Evolutionary conservation across 768 basidiomycete species (phyloP), one percentile per base, ranked within the genome.

Genomic region (Calocybe cyanea): DNA sequence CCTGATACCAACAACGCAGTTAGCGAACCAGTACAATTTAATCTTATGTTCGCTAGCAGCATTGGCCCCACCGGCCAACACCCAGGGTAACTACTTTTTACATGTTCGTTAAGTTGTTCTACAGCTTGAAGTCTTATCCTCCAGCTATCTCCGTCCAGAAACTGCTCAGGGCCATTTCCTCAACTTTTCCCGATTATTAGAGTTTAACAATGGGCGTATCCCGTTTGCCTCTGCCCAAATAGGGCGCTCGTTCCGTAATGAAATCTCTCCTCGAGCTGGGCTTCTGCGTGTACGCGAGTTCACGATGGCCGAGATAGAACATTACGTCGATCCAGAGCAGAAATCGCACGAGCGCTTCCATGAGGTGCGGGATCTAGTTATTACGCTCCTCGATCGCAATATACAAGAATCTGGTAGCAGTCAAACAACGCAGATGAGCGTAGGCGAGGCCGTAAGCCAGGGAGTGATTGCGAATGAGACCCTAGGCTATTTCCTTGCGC

Each of bases 241-340:
- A 54, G 96, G 96, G 25, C 84, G 89, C 42, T 82, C 89, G 14
- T 99, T 99, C 80, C 83, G 96, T 42, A 99, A 99, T 63, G 96
- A 98, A 64, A 98, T 99, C 56, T 94, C 93, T 0, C 96, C 96
- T 11, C 88, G 92, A 45, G 92, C 94, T 31, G 96, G 96, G 43
- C 77, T 99, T 32, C 78, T 99, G 38, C 93, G 96, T 50, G 95
- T 98, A 24, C 89, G 95, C 55, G 96, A 99, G 65, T 99, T 98
- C 71, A 96, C 92, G 9, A 96, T 98, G 95, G 96, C 93, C 37
- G 96, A 99, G 72, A 96, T 99, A 62, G 96, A 99, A 69, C 96
- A 99, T 71, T 99, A 74, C 53, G 96, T 99, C 55, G 96, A 98
- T 72, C 96, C 96, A 11, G 76, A 77, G 34, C 84, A 96, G 71